Evolutionary conservation across 208 protist genomes (phyloP).

Genomic region (Trypanosoma conorhini): DNA sequence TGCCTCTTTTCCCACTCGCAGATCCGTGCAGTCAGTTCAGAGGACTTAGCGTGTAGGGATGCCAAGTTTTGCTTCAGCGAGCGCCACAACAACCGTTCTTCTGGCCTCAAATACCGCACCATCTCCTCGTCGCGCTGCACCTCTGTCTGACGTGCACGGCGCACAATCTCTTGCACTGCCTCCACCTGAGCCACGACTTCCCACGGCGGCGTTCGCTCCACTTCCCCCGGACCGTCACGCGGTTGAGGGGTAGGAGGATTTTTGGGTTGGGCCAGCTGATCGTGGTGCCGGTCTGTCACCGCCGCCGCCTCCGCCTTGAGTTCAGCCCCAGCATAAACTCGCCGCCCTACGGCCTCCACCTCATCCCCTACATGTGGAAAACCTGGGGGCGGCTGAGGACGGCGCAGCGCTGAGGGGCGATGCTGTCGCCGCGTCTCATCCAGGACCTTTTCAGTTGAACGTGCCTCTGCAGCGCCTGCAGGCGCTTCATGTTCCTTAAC

Average conservation of each 20-base stretch:
- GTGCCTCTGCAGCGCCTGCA: not conserved
- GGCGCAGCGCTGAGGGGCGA: not conserved
- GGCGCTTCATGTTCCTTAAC: not conserved
- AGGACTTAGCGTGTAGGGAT: not conserved
- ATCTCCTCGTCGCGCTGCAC: slow-evolving; percentile 6
- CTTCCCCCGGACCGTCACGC: not conserved
- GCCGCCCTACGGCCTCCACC: not conserved
- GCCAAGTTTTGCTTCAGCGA: slow-evolving; percentile 3
- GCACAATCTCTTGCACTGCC: not conserved
- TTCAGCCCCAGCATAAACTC: not conserved
- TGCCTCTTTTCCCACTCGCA: slow-evolving; percentile 10
- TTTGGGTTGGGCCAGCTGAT: not conserved
- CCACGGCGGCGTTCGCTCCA: not conserved
- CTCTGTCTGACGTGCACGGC: not conserved
- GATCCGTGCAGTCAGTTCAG: slow-evolving; percentile 1
- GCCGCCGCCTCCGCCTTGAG: not conserved
- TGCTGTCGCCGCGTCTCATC: not conserved
- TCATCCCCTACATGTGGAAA: not conserved
- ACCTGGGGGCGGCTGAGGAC: not conserved
- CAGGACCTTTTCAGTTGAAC: not conserved
- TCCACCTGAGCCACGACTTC: not conserved
- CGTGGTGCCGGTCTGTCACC: not conserved
- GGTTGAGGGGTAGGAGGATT: not conserved
- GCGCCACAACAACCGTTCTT: slow-evolving; percentile 4
- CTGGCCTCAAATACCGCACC: not conserved